Percentiles rank a stretch among this genome's conserved stretches.
Conservation (phyloP, 176 grass and related monocot species). For the Tillandsia leiboldiana region DNA sequence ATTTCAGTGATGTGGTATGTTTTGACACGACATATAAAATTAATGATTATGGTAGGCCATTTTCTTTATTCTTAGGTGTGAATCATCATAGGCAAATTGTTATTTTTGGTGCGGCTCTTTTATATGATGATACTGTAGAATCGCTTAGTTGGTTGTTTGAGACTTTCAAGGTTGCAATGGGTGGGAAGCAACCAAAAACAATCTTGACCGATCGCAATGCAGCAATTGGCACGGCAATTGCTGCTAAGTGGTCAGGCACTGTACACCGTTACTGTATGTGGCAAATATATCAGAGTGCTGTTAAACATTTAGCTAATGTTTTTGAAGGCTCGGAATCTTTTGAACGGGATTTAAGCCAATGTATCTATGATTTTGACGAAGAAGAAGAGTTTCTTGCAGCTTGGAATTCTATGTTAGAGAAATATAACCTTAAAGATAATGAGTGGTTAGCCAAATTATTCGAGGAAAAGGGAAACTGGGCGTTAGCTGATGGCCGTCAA, state of each 20-base stretch:
- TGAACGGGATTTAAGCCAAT: constrained; percentile 51
- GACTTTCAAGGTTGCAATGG: constrained; percentile 65
- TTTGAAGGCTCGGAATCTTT: constrained; percentile 41
- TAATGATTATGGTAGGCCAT: constrained; percentile 47
- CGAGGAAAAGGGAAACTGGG: constrained; percentile 71
- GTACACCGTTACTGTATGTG: constrained; percentile 44
- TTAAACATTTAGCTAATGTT: constrained; percentile 39
- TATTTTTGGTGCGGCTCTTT: constrained; percentile 69
- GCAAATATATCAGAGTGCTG: constrained; percentile 74
- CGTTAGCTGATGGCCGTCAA: constrained; percentile 34
- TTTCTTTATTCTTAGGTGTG: constrained; percentile 80
- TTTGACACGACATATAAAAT: constrained; percentile 59
- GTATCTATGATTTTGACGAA: constrained; percentile 69
- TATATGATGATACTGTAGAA: constrained; percentile 82
- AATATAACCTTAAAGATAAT: constrained; percentile 60
- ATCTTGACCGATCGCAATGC: constrained; percentile 49
- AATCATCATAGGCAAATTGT: constrained; percentile 76
- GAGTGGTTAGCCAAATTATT: constrained; percentile 55
- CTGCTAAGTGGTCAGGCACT: constrained; percentile 51
- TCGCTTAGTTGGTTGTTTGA: constrained; percentile 92
- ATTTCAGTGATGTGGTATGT: constrained; percentile 78
- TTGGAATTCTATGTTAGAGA: constrained; percentile 67
- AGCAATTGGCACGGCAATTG: constrained; percentile 51
- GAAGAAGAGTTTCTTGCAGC: constrained; percentile 57
- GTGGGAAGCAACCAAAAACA: constrained; percentile 52